These are phyloP conservation scores for Yarrowia osloensis DNA, from an alignment of 805 yeast genomes.

Conservation along the genomic window DNA sequence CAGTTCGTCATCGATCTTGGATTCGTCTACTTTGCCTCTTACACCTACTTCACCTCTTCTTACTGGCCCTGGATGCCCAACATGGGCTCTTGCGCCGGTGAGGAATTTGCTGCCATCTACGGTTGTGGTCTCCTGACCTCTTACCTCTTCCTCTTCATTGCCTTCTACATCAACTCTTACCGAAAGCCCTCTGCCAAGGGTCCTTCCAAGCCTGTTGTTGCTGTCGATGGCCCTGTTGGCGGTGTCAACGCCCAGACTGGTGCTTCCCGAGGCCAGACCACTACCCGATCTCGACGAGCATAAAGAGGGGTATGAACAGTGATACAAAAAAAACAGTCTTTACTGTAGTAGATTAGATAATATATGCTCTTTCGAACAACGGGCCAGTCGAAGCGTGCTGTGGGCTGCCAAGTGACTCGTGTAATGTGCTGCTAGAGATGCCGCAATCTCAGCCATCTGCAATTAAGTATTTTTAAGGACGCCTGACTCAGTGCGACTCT, in stretches of 20 bases:
- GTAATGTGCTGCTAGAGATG: no score
- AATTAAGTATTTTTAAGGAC: no score
- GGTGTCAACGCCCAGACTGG: constrained; percentile 31
- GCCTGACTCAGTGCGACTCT: no score
- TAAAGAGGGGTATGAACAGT: constrained; percentile 24
- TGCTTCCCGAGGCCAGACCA: constrained; percentile 32
- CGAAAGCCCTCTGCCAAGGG: constrained; percentile 41
- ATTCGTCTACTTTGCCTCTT: constrained; percentile 92
- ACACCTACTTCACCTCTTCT: constrained; percentile 78
- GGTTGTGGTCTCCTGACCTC: constrained; percentile 88
- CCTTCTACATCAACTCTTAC: constrained; percentile 88
- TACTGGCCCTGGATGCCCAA: constrained; percentile 72
- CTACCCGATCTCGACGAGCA: constrained; percentile 34
- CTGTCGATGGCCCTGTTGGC: constrained; percentile 28
- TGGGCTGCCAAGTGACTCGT: no score
- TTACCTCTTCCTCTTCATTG: constrained; percentile 85
- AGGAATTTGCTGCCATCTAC: constrained; percentile 87
- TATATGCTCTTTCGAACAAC: neutral
- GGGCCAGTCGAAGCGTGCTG: neutral
- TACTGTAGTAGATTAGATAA: constrained; percentile 26
- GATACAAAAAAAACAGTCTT: constrained; percentile 6
- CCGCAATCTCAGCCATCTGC: no score
- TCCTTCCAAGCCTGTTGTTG: constrained; percentile 27
- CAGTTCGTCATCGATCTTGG: constrained; percentile 88
- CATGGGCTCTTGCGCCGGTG: constrained; percentile 85